phyloP scores from a whole-genome alignment of 345 rosid species.

The Microcos paniculata region DNA sequence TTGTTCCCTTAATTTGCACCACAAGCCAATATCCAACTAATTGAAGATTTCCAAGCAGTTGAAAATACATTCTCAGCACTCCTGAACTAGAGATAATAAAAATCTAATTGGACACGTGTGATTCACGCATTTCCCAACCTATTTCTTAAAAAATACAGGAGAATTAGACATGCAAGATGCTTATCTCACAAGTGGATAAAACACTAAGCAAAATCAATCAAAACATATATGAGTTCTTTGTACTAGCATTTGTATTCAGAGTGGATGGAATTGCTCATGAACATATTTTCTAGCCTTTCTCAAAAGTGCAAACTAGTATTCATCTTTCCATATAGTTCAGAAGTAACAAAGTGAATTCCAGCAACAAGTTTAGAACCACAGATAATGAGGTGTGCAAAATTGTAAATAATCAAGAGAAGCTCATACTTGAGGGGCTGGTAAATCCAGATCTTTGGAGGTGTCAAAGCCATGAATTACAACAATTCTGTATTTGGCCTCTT shows the following conservation, averaged over 20 bases:
- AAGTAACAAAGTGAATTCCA: background rate
- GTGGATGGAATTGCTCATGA: background rate
- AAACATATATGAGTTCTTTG: background rate
- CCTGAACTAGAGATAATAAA: too few relatives aligned
- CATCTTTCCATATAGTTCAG: background rate
- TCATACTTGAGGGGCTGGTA: slow-evolving; percentile 57
- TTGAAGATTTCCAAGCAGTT: too few relatives aligned
- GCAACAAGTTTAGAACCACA: background rate
- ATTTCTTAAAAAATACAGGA: background rate
- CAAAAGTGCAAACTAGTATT: background rate
- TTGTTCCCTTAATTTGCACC: too few relatives aligned
- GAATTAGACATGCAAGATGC: background rate
- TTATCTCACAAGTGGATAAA: background rate
- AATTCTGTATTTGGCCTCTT: slow-evolving; percentile 53
- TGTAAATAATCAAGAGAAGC: slow-evolving; percentile 13
- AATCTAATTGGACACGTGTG: too few relatives aligned
- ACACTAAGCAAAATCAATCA: background rate
- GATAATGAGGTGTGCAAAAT: background rate
- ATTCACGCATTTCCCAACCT: too few relatives aligned
- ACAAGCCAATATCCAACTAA: too few relatives aligned
- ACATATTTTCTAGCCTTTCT: background rate
- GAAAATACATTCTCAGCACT: too few relatives aligned
- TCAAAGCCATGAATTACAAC: slow-evolving; percentile 67
- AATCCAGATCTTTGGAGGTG: slow-evolving; percentile 55
- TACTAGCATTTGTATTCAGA: background rate